These are phyloP conservation scores for Coleophoma crateriformis DNA, from an alignment of 2,329 filamentous ascomycete genomes.

Conservation along the genomic window DNA sequence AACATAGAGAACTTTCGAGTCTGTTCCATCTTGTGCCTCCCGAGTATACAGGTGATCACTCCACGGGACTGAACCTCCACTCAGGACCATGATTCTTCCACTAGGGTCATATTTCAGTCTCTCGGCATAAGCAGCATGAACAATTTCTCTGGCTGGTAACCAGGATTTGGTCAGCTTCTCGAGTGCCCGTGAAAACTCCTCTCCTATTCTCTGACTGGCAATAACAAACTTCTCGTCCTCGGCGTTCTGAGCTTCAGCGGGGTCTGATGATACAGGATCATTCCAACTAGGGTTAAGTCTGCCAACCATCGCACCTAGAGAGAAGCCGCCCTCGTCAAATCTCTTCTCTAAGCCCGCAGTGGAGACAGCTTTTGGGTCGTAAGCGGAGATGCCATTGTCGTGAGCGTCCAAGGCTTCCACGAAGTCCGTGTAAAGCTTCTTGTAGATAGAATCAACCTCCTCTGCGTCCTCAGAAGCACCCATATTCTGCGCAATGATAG, in stretches of 20 bases:
- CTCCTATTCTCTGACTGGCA: slow-evolving; percentile 80
- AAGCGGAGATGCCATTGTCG: slow-evolving; percentile 87
- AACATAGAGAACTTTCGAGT: slow-evolving; percentile 71
- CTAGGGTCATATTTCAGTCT: slow-evolving; percentile 63
- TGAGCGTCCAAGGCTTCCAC: slow-evolving; percentile 95
- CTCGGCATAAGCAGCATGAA: slow-evolving; percentile 68
- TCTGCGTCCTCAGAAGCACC: slow-evolving; percentile 54
- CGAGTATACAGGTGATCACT: slow-evolving; percentile 92
- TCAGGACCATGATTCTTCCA: slow-evolving; percentile 77
- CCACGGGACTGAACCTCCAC: slow-evolving; percentile 79
- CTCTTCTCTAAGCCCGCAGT: slow-evolving; percentile 73
- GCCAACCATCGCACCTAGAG: slow-evolving; percentile 75
- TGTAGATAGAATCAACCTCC: slow-evolving; percentile 71
- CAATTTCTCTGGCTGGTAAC: slow-evolving; percentile 80
- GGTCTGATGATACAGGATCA: slow-evolving; percentile 49
- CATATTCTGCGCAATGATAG: slow-evolving; percentile 68
- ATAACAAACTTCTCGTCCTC: slow-evolving; percentile 77
- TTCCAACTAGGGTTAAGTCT: slow-evolving; percentile 80
- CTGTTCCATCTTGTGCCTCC: slow-evolving; percentile 54
- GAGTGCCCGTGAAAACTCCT: slow-evolving; percentile 79
- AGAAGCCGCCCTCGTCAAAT: slow-evolving; percentile 79
- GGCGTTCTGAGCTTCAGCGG: slow-evolving; percentile 56
- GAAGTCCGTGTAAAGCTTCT: slow-evolving; percentile 89
- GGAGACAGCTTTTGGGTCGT: slow-evolving; percentile 65
- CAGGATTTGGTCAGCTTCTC: slow-evolving; percentile 71